Evolutionary conservation across 176 grass and related monocot species (phyloP).

Genomic region (Puccinellia tenuiflora): DNA sequence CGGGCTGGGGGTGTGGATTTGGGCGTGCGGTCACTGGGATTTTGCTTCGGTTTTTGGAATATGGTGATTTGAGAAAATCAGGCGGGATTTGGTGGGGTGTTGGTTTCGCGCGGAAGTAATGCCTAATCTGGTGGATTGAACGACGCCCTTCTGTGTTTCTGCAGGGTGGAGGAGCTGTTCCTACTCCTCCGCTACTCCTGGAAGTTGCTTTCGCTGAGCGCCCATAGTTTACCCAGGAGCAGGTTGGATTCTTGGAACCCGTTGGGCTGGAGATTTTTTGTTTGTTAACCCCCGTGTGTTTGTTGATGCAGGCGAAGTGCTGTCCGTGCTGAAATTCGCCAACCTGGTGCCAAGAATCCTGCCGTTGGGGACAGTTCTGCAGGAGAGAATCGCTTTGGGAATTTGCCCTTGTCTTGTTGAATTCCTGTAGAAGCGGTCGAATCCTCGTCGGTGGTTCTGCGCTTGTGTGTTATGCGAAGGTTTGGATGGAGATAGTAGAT

Average conservation of each 20-base stretch:
- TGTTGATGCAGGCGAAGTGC: slow-evolving; percentile 14
- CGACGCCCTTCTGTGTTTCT: background rate
- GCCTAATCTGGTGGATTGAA: slow-evolving; percentile 23
- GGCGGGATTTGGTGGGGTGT: slow-evolving; percentile 24
- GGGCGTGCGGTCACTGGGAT: slow-evolving; percentile 14
- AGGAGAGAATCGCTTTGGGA: background rate
- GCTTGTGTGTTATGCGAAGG: slow-evolving; percentile 30
- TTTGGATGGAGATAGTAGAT: slow-evolving; percentile 44
- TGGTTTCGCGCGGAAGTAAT: slow-evolving; percentile 19
- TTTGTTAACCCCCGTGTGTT: background rate
- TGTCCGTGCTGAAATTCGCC: slow-evolving; percentile 13
- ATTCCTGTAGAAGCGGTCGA: background rate
- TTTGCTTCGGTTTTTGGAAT: background rate
- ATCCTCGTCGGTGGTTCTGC: slow-evolving; percentile 5
- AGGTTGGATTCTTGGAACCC: slow-evolving; percentile 33
- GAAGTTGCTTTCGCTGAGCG: background rate
- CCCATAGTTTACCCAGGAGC: slow-evolving; percentile 2
- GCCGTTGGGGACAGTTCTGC: background rate
- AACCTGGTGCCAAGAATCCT: background rate
- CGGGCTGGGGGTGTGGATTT: background rate
- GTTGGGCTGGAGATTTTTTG: slow-evolving; percentile 12
- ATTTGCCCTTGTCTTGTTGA: background rate
- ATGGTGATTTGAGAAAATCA: slow-evolving; percentile 8
- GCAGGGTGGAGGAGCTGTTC: slow-evolving; percentile 26
- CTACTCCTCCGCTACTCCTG: background rate